Evolutionary conservation across 2,329 filamentous ascomycete genomes (phyloP).

Genomic region (Pseudogymnoascus sp.): DNA sequence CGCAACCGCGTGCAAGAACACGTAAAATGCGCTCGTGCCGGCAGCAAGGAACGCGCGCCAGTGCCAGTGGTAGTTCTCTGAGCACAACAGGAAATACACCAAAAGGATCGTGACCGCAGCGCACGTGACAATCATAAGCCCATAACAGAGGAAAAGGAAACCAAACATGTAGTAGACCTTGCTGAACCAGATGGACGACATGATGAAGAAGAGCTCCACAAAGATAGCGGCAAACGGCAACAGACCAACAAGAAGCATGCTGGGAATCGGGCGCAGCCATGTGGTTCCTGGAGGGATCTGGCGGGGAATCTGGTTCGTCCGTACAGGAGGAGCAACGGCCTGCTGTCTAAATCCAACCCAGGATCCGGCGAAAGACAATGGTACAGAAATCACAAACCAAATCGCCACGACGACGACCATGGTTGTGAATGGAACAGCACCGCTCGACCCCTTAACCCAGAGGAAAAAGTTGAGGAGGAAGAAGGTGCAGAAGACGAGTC

Average conservation of each 20-base stretch:
- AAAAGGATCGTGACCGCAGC: constrained; percentile 88
- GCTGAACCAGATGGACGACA: constrained; percentile 98
- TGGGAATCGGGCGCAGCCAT: constrained; percentile 81
- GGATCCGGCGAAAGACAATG: constrained; percentile 80
- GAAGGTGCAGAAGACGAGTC: constrained; percentile 78
- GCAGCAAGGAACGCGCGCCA: constrained; percentile 92
- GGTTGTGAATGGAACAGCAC: constrained; percentile 90
- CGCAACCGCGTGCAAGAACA: constrained; percentile 84
- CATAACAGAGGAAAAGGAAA: constrained; percentile 96
- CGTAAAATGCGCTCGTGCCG: constrained; percentile 83
- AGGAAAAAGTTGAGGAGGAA: constrained; percentile 95
- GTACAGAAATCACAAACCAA: constrained; percentile 96
- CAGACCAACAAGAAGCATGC: constrained; percentile 85
- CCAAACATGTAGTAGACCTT: constrained; percentile 99
- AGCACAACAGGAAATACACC: constrained; percentile 92
- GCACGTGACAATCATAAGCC: constrained; percentile 91
- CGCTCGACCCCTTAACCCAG: constrained; percentile 86
- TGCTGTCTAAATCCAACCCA: constrained; percentile 84
- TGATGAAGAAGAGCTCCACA: constrained; percentile 98
- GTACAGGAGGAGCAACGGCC: constrained; percentile 71
- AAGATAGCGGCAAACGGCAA: constrained; percentile 96
- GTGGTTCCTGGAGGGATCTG: constrained; percentile 83
- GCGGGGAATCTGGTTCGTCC: constrained; percentile 95
- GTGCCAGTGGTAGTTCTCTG: constrained; percentile 98
- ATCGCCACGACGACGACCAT: constrained; percentile 92